Percentiles rank a stretch among this genome's conserved stretches.
Conservation (phyloP, 371 early-diverging fungal genomes). For the Batkoa obscura region DNA sequence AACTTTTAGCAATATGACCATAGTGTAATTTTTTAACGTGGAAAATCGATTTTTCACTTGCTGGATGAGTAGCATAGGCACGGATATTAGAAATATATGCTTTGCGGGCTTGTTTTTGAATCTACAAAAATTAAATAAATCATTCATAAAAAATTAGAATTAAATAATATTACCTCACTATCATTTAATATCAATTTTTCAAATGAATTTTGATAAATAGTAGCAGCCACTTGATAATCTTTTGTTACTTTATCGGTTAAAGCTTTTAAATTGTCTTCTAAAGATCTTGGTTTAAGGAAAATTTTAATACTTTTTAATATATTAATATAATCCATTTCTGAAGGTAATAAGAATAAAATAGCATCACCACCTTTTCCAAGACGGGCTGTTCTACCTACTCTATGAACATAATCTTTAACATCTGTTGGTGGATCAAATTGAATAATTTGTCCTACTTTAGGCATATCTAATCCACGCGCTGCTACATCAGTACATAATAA, state of each 20-base stretch:
- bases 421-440: constrained; percentile 97
- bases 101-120: constrained; percentile 34
- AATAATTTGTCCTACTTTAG: constrained; percentile 76
- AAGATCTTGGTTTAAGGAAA: constrained; percentile 22
- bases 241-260: constrained; percentile 16
- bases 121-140: constrained; percentile 16
- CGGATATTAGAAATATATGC: constrained; percentile 79
- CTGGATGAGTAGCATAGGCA: constrained; percentile 79
- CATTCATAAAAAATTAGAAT: no score
- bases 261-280: no score
- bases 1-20: constrained; percentile 94
- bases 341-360: constrained; percentile 62
- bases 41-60: constrained; percentile 59
- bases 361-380: constrained; percentile 73
- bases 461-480: constrained; percentile 95
- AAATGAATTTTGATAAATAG: constrained; percentile 40
- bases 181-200: constrained; percentile 30
- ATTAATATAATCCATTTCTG: constrained; percentile 67
- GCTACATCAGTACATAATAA: constrained; percentile 96
- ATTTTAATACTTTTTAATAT: constrained; percentile 48
- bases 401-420: constrained; percentile 86
- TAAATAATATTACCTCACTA: constrained; percentile 21
- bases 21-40: constrained; percentile 82
- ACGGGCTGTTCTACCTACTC: constrained; percentile 97
- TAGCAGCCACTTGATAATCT: constrained; percentile 32